Evolutionary conservation across 768 basidiomycete genomes (phyloP).

Genomic region (Peribolospora baueri): DNA sequence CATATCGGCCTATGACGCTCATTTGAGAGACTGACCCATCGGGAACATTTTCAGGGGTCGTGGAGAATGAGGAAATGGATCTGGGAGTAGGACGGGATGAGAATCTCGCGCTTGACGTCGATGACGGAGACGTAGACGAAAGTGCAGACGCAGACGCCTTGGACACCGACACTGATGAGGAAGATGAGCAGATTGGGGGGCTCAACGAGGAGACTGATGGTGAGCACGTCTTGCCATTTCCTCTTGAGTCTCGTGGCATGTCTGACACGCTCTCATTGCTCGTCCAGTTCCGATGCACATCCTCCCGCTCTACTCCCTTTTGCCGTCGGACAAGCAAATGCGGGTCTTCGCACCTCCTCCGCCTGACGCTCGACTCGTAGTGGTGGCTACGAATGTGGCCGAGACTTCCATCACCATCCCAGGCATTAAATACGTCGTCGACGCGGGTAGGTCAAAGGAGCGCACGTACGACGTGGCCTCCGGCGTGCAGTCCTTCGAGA

Average conservation of each 20-base stretch:
- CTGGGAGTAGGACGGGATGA: slow-evolving; percentile 25
- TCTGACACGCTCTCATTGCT: too few relatives aligned
- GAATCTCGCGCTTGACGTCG: slow-evolving; percentile 20
- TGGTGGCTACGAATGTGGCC: slow-evolving; percentile 86
- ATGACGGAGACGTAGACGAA: slow-evolving; percentile 38
- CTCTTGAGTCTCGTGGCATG: not conserved
- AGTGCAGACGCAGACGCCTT: slow-evolving; percentile 36
- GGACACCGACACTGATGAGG: slow-evolving; percentile 44
- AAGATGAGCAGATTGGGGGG: slow-evolving; percentile 27
- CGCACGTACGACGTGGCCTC: slow-evolving; percentile 55
- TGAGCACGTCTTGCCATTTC: slow-evolving; percentile 2
- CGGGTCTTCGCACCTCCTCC: slow-evolving; percentile 71
- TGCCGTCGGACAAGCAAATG: slow-evolving; percentile 88
- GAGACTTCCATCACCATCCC: slow-evolving; percentile 95
- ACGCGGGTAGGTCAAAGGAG: slow-evolving; percentile 89
- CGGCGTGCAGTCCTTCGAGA: slow-evolving; percentile 74
- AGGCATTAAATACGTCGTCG: slow-evolving; percentile 90
- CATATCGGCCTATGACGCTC: not conserved
- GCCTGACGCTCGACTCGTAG: slow-evolving; percentile 53
- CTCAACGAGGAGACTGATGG: slow-evolving; percentile 41
- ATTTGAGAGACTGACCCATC: not conserved
- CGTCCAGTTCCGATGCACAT: slow-evolving; percentile 68
- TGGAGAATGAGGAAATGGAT: slow-evolving; percentile 63
- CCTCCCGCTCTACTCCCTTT: slow-evolving; percentile 73
- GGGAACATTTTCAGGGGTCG: slow-evolving; percentile 28